Percentiles rank a stretch among this genome's conserved stretches.
Conservation (phyloP, 2,329 filamentous ascomycete genomes). For the Phaeosphaeria sp. region DNA sequence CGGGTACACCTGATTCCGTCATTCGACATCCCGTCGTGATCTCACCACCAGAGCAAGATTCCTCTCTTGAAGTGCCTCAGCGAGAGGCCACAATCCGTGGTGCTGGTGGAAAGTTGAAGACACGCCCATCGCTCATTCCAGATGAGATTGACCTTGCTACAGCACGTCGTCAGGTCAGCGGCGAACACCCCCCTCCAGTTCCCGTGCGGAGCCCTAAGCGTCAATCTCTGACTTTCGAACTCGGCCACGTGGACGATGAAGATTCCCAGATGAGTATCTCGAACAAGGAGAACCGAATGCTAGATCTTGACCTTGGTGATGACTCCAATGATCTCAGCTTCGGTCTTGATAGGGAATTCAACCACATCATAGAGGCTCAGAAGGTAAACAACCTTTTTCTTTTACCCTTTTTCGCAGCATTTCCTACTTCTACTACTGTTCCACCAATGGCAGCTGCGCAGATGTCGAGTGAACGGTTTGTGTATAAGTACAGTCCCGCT, state of each 20-base stretch:
- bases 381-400: slow-evolving; percentile 73
- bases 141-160: slow-evolving; percentile 88
- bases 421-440: slow-evolving; percentile 34
- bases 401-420: slow-evolving; percentile 41
- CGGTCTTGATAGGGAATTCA: slow-evolving; percentile 90
- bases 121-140: slow-evolving; percentile 84
- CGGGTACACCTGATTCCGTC: slow-evolving; percentile 85
- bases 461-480: slow-evolving; percentile 37
- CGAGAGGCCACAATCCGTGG: slow-evolving; percentile 87
- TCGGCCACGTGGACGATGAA: slow-evolving; percentile 42
- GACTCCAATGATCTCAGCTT: slow-evolving; percentile 75
- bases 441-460: slow-evolving; percentile 25
- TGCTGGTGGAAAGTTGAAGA: slow-evolving; percentile 85
- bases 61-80: slow-evolving; percentile 76
- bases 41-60: slow-evolving; percentile 48
- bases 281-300: slow-evolving; percentile 57
- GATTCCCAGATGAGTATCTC: slow-evolving; percentile 37
- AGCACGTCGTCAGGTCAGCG: slow-evolving; percentile 82
- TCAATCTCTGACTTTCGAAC: slow-evolving; percentile 43
- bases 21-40: slow-evolving; percentile 73
- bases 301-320: slow-evolving; percentile 81
- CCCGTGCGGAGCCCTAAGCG: slow-evolving; percentile 48
- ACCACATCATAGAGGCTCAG: slow-evolving; percentile 93
- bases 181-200: slow-evolving; percentile 63
- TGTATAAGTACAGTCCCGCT: slow-evolving; percentile 50